Evolutionary conservation across 495 filamentous ascomycete species (phyloP).

Genomic region (Achaetomiella virescens): DNA sequence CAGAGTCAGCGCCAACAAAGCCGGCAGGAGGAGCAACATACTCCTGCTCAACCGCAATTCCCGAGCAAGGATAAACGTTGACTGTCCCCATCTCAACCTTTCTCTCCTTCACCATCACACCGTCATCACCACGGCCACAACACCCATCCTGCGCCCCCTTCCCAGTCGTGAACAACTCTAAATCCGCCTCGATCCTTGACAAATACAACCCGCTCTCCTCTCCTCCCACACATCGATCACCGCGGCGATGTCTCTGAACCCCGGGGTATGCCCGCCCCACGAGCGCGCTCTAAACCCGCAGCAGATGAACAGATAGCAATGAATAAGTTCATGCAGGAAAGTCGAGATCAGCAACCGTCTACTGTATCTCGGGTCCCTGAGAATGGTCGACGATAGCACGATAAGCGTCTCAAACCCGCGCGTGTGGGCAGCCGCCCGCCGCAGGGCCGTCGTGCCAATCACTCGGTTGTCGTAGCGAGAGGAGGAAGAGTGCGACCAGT

Average conservation of each 20-base stretch:
- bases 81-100: not conserved
- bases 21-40: not conserved
- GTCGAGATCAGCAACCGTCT: conserved; percentile 49
- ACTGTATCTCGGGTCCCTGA: conserved; percentile 41
- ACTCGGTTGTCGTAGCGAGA: conserved; percentile 35
- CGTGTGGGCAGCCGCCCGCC: conserved; percentile 28
- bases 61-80: conserved; percentile 24
- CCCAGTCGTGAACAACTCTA: conserved; percentile 36
- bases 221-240: conserved; percentile 51
- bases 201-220: conserved; percentile 39
- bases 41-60: conserved; percentile 17
- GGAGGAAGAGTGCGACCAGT: conserved; percentile 39
- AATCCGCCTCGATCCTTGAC: conserved; percentile 47
- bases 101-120: not conserved
- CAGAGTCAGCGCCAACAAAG: not conserved
- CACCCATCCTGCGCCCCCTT: not conserved
- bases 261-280: conserved; percentile 48
- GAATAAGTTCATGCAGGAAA: conserved; percentile 53
- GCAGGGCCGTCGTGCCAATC: conserved; percentile 50
- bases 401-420: conserved; percentile 51
- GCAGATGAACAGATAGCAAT: conserved; percentile 51
- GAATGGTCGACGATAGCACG: conserved; percentile 46
- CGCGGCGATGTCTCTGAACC: conserved; percentile 44
- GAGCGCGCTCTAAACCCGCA: conserved; percentile 45
- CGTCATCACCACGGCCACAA: not conserved